Evolutionary conservation across 148 eudicot genomes (phyloP).

Genomic region (Nepenthes mirabilis): DNA sequence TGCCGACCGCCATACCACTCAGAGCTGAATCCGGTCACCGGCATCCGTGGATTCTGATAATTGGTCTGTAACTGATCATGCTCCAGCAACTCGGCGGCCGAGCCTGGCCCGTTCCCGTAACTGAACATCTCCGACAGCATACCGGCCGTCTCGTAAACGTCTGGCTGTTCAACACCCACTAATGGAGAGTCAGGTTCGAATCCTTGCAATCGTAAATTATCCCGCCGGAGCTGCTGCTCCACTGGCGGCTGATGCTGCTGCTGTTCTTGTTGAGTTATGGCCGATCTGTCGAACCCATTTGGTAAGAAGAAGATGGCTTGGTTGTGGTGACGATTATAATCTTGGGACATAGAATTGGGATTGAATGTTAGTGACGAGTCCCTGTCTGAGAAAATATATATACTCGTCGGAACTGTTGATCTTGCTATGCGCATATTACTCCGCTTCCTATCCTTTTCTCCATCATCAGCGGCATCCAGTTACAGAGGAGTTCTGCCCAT

Average conservation of each 20-base stretch:
- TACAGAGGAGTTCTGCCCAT: no score
- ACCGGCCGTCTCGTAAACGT: slow-evolving; percentile 14
- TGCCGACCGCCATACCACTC: neutral
- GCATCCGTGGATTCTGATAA: neutral
- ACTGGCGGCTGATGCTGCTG: neutral
- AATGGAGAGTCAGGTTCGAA: neutral
- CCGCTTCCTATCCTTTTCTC: no score
- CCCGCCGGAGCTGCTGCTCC: neutral
- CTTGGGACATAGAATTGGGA: slow-evolving; percentile 56
- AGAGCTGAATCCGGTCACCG: neutral
- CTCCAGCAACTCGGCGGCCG: slow-evolving; percentile 18
- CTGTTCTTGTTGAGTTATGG: slow-evolving; percentile 11
- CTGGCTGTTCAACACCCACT: neutral
- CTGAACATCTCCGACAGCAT: slow-evolving; percentile 30
- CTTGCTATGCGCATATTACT: no score
- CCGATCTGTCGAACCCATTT: slow-evolving; percentile 16
- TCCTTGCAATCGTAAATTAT: neutral
- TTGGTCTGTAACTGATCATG: neutral
- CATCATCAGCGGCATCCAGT: no score
- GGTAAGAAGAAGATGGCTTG: slow-evolving; percentile 19
- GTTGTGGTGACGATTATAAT: slow-evolving; percentile 15
- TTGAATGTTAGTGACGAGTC: no score
- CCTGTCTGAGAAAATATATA: no score
- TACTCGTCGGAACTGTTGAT: no score
- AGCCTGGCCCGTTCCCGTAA: slow-evolving; percentile 8